phyloP scores from a whole-genome alignment of 345 rosid genomes.

The Hypericum perforatum region DNA sequence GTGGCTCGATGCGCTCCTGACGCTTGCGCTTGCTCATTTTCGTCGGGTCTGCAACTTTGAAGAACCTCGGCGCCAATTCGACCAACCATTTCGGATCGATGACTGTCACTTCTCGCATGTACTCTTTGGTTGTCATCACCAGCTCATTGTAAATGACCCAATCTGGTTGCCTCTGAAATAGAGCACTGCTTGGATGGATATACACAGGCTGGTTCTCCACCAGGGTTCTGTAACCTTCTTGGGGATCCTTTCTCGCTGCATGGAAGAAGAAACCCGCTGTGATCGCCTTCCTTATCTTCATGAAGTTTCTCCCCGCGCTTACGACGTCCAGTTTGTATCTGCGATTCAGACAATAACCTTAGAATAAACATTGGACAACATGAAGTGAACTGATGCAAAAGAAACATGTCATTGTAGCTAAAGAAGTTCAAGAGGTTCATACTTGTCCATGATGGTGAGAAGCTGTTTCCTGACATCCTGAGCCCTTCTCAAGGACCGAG shows the following conservation, averaged over 20 bases:
- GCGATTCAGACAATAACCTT: slow-evolving; percentile 10
- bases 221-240: slow-evolving; percentile 71
- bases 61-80: slow-evolving; percentile 81
- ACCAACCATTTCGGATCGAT: slow-evolving; percentile 90
- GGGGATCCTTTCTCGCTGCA: slow-evolving; percentile 76
- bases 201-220: slow-evolving; percentile 84
- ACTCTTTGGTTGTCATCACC: slow-evolving; percentile 90
- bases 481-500: slow-evolving; percentile 69
- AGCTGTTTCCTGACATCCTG: slow-evolving; percentile 87
- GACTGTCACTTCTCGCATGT: slow-evolving; percentile 82
- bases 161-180: slow-evolving; percentile 90
- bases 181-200: slow-evolving; percentile 85
- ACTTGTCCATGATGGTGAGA: slow-evolving; percentile 86
- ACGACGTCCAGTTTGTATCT: slow-evolving; percentile 83
- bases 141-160: slow-evolving; percentile 94
- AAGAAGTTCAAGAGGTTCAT: slow-evolving; percentile 16
- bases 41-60: slow-evolving; percentile 73
- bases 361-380: background rate
- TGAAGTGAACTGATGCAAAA: background rate
- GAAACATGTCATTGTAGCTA: background rate
- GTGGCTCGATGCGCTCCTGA: slow-evolving; percentile 77
- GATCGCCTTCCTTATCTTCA: slow-evolving; percentile 74
- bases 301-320: slow-evolving; percentile 64
- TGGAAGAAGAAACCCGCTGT: slow-evolving; percentile 91
- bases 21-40: slow-evolving; percentile 91